Evolutionary conservation across 805 yeast genomes (phyloP).

Genomic region (Candida methanosorbosa): DNA sequence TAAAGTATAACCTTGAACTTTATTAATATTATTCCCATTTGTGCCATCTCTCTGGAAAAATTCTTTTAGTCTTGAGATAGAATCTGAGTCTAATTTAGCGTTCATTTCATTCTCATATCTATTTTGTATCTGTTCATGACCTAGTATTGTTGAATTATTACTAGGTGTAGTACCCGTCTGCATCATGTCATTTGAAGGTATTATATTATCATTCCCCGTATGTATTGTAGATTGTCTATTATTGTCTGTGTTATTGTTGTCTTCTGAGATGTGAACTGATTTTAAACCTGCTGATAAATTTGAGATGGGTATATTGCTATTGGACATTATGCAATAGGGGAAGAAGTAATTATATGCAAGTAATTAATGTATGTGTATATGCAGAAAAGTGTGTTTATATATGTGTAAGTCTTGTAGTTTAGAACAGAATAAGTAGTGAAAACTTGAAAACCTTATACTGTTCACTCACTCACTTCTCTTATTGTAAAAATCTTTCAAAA

Average conservation of each 20-base stretch:
- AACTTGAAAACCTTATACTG: too few relatives aligned
- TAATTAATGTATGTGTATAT: too few relatives aligned
- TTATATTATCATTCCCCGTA: too few relatives aligned
- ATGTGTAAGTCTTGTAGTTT: too few relatives aligned
- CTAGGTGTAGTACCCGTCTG: slow-evolving; percentile 3
- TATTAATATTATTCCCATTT: slow-evolving; percentile 41
- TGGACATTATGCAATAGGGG: too few relatives aligned
- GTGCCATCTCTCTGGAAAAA: slow-evolving; percentile 47
- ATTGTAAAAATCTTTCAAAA: too few relatives aligned
- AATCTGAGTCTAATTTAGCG: slow-evolving; percentile 31
- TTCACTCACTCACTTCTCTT: too few relatives aligned
- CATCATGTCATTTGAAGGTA: too few relatives aligned
- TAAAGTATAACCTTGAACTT: slow-evolving; percentile 74
- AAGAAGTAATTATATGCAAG: too few relatives aligned
- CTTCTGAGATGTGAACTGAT: slow-evolving; percentile 30
- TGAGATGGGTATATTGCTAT: slow-evolving; percentile 33
- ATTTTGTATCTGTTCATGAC: slow-evolving; percentile 32
- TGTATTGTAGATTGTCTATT: too few relatives aligned
- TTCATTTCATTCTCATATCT: slow-evolving; percentile 35
- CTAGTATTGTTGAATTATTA: slow-evolving; percentile 2
- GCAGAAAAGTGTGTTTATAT: too few relatives aligned
- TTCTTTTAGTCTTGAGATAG: slow-evolving; percentile 53
- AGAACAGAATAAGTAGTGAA: too few relatives aligned
- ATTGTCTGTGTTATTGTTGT: slow-evolving; percentile 1
- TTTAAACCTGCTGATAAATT: slow-evolving; percentile 38